Evolutionary conservation across 1,284 basidiomycete species (phyloP).

Genomic region (Sporisorium iseilematis-ciliati): DNA sequence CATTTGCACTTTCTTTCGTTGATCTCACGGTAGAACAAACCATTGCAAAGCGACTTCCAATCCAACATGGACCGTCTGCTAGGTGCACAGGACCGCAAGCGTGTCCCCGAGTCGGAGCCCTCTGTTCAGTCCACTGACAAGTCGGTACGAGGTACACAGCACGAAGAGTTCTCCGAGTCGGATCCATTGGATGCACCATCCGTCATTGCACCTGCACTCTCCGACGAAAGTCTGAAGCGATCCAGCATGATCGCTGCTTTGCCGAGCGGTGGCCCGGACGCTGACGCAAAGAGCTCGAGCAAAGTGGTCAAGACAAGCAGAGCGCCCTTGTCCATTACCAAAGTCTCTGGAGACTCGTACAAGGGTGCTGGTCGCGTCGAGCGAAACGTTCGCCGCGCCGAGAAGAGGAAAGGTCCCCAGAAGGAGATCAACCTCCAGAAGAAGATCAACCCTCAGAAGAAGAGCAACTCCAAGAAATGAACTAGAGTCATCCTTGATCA

Average conservation of each 20-base stretch:
- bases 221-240: conserved; percentile 25
- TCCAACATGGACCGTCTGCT: conserved; percentile 65
- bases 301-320: conserved; percentile 24
- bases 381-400: conserved; percentile 44
- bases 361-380: conserved; percentile 50
- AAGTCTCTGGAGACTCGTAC: conserved; percentile 51
- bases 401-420: conserved; percentile 37
- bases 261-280: conserved; percentile 45
- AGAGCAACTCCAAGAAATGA: conserved; percentile 10
- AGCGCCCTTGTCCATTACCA: conserved; percentile 33
- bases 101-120: conserved; percentile 36
- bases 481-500: neutral
- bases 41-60: conserved; percentile 63
- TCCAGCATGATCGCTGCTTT: conserved; percentile 40
- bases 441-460: too few relatives aligned
- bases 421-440: conserved; percentile 5
- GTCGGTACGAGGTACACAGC: conserved; percentile 53
- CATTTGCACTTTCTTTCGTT: neutral
- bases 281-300: conserved; percentile 16
- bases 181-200: conserved; percentile 31
- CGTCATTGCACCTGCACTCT: conserved; percentile 47
- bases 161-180: conserved; percentile 57
- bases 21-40: conserved; percentile 42
- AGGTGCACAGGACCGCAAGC: conserved; percentile 51
- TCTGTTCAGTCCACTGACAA: conserved; percentile 35